Evolutionary conservation across 805 yeast genomes (phyloP).

Genomic region (Candida maesae): DNA sequence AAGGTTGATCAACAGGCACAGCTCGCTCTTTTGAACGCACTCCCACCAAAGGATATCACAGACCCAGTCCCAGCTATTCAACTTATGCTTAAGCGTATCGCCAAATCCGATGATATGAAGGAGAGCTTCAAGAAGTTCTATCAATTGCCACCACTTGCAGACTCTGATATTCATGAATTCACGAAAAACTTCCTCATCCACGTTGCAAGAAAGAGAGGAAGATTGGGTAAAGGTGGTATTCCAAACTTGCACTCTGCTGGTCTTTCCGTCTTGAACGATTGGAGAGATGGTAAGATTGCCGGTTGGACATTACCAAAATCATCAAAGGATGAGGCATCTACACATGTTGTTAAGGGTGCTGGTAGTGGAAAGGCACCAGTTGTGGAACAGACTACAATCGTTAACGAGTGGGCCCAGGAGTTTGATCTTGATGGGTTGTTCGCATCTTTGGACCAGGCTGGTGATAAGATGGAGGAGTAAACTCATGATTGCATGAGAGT

Average conservation of each 20-base stretch:
- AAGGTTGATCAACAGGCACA: conserved; percentile 80
- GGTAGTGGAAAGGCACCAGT: conserved; percentile 34
- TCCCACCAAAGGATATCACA: conserved; percentile 78
- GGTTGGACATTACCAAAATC: conserved; percentile 85
- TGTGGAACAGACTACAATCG: conserved; percentile 63
- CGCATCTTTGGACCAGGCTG: conserved; percentile 32
- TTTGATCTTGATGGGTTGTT: conserved; percentile 87
- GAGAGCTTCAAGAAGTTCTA: conserved; percentile 71
- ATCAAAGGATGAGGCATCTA: conserved; percentile 40
- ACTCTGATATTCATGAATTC: conserved; percentile 67
- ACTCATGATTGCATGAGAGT: not conserved
- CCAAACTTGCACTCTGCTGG: conserved; percentile 90
- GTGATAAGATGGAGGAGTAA: conserved; percentile 1
- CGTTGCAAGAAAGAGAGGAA: conserved; percentile 88
- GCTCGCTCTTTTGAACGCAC: conserved; percentile 78
- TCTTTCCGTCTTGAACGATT: conserved; percentile 75
- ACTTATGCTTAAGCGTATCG: conserved; percentile 67
- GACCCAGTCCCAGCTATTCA: conserved; percentile 86
- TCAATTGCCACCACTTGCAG: conserved; percentile 75
- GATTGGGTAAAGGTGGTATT: conserved; percentile 88
- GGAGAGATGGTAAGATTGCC: conserved; percentile 93
- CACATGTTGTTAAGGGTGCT: conserved; percentile 25
- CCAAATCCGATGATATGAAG: conserved; percentile 73
- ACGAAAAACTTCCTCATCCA: conserved; percentile 86
- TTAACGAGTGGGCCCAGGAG: conserved; percentile 88